Conservation (phyloP, 2,329 filamentous ascomycete species). For the Arthrobotrys entomopaga region DNA sequence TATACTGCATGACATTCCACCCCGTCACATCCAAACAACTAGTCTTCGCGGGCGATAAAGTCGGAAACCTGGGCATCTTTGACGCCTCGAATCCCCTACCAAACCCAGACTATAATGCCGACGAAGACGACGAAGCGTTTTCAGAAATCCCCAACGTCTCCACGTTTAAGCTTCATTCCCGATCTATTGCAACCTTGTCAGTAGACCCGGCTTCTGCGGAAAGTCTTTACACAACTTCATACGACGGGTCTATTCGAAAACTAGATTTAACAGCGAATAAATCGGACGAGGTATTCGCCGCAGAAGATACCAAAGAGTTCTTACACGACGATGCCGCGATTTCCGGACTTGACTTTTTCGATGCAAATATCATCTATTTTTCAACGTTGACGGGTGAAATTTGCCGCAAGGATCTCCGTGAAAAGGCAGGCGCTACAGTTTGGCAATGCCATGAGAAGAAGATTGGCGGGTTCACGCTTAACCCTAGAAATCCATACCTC, state of each 20-base stretch:
- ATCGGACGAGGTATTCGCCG: constrained; percentile 83
- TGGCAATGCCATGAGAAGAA: constrained; percentile 89
- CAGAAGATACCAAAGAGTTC: constrained; percentile 66
- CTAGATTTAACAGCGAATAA: constrained; percentile 83
- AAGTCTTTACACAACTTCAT: constrained; percentile 83
- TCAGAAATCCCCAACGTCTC: constrained; percentile 75
- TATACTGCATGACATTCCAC: constrained; percentile 89
- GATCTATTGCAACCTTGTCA: constrained; percentile 86
- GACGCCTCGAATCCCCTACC: constrained; percentile 70
- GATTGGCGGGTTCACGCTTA: constrained; percentile 89
- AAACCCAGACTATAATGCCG: constrained; percentile 65
- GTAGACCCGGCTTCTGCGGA: constrained; percentile 79
- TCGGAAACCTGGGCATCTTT: constrained; percentile 82
- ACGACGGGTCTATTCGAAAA: constrained; percentile 90
- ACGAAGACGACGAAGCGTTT: constrained; percentile 71
- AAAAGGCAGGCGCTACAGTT: constrained; percentile 70
- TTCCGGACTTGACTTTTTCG: constrained; percentile 83
- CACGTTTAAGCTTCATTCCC: constrained; percentile 86
- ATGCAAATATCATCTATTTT: constrained; percentile 82
- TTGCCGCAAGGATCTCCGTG: constrained; percentile 81
- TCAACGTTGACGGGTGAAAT: constrained; percentile 84
- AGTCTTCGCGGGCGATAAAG: constrained; percentile 92
- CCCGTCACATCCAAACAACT: constrained; percentile 85
- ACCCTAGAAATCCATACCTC: constrained; percentile 82
- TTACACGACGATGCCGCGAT: constrained; percentile 70